A percentile compares a stretch with the other conserved stretches of the same genome.
These are phyloP conservation scores for Aspergillus asperescens DNA, from an alignment of 495 filamentous ascomycete genomes.

Conservation along the genomic window DNA sequence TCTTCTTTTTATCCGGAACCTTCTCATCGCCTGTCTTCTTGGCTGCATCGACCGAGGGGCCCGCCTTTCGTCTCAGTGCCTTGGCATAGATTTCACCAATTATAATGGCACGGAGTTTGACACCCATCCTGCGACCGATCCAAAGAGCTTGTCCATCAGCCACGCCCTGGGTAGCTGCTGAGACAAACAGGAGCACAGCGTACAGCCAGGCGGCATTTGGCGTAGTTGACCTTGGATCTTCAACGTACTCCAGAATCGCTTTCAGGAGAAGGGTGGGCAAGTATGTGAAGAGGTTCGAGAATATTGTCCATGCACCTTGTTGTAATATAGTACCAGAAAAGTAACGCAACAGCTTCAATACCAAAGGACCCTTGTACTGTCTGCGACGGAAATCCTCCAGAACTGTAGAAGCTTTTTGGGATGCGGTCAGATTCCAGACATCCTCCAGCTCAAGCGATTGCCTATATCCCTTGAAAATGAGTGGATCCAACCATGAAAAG, in stretches of 20 bases:
- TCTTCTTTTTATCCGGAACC: conserved; percentile 40
- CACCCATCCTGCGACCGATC: conserved; percentile 89
- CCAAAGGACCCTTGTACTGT: conserved; percentile 75
- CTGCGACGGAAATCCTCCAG: conserved; percentile 77
- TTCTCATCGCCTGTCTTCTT: conserved; percentile 39
- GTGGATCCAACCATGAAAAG: conserved; percentile 84
- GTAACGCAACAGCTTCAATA: conserved; percentile 75
- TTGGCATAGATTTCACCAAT: conserved; percentile 98
- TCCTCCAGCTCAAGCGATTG: conserved; percentile 75
- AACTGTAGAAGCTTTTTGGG: conserved; percentile 77
- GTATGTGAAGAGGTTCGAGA: conserved; percentile 79
- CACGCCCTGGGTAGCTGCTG: conserved; percentile 70
- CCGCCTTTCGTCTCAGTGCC: conserved; percentile 84
- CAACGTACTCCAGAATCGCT: conserved; percentile 87
- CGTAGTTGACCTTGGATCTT: conserved; percentile 72
- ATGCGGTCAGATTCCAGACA: conserved; percentile 87
- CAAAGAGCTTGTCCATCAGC: conserved; percentile 84
- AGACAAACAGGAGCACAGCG: conserved; percentile 81
- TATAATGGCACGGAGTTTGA: conserved; percentile 87
- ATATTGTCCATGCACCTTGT: conserved; percentile 74
- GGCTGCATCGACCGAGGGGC: conserved; percentile 58
- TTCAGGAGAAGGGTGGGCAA: conserved; percentile 85
- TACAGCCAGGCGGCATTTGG: conserved; percentile 93
- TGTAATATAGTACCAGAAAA: conserved; percentile 72
- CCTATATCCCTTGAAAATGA: conserved; percentile 87